These are phyloP conservation scores for Scheffersomyces illinoinensis DNA, from an alignment of 1,139 yeast species.

Conservation along the genomic window DNA sequence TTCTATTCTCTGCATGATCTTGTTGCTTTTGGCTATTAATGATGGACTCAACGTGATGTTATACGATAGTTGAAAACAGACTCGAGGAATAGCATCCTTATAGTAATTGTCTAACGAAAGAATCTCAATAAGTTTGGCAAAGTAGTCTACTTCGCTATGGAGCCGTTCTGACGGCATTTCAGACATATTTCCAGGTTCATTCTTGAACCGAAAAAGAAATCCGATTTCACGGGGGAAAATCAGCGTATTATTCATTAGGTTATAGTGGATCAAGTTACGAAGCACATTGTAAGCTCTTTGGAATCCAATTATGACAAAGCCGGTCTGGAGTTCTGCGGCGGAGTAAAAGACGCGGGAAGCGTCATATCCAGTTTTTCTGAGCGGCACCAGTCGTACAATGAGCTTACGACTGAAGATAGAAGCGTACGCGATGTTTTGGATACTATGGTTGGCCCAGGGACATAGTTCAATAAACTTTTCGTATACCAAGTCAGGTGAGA, in stretches of 20 bases:
- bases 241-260: conserved; percentile 6
- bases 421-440: conserved; percentile 8
- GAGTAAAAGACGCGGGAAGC: conserved; percentile 12
- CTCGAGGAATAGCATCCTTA: conserved; percentile 11
- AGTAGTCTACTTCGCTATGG: conserved; percentile 8
- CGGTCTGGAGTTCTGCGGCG: neutral
- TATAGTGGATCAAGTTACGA: conserved; percentile 12
- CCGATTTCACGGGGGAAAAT: conserved; percentile 18
- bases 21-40: conserved; percentile 5
- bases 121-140: conserved; percentile 18
- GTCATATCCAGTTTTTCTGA: conserved; percentile 5
- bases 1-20: conserved; percentile 15
- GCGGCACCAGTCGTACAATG: conserved; percentile 3
- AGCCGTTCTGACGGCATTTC: neutral
- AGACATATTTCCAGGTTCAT: neutral
- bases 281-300: conserved; percentile 13
- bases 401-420: conserved; percentile 5
- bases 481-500: conserved; percentile 12
- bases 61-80: conserved; percentile 17
- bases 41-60: conserved; percentile 7
- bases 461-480: conserved; percentile 12
- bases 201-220: conserved; percentile 9
- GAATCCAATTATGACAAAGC: conserved; percentile 13
- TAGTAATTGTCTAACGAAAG: conserved; percentile 19
- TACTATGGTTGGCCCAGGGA: conserved; percentile 1